Evolutionary conservation across 768 basidiomycete genomes (phyloP), one percentile per base, ranked within the genome.

Genomic region (Pleurotus citrinopileatus): DNA sequence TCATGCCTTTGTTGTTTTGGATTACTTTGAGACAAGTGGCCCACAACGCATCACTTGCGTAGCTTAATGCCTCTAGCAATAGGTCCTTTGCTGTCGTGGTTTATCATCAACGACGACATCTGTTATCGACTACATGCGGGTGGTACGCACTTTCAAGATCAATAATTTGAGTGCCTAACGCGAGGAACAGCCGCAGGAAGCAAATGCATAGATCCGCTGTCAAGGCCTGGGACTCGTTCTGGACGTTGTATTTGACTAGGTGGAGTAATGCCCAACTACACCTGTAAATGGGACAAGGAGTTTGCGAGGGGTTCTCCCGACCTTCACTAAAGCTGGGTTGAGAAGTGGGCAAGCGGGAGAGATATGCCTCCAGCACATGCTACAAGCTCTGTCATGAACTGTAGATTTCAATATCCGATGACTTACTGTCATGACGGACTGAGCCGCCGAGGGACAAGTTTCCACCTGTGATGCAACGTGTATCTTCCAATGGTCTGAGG

Each of bases 11-110:
- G 36, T 71, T 64, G 53, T 61, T 54, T 29, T 60, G 59, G 43
- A 65, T 34, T 6, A 46, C 53, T 26, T 42, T 55, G 13, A 67
- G 37, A 25, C 64, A 65, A 22, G 57, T 25, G n/a, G 25, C 44
- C 20, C 67, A 27, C 1, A 58, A 57, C 19, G 50, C 51, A 9
- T 55, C 40, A 29, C 60, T 54, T 23, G 68, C 36, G 3, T 67
- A 50, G 15, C 66, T 63, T 3, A 74, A 55, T 15, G 61, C 62
- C 62, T 70, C 70, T 4, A 77, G 45, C 12, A 71, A 58, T 15
- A 65, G 53, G 29, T 69, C 65, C 42, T 65, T 70, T 42, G 68
- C 73, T 75, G 52, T 25, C 47, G n/a, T 19, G 19, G 38, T n/a
- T 40, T 7, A 19, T 34, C 7, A 32, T 46, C 36, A n/a, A n/a